These are phyloP conservation scores for Verticillium zaregamsianum DNA, from an alignment of 2,329 filamentous ascomycete genomes.

Conservation along the genomic window DNA sequence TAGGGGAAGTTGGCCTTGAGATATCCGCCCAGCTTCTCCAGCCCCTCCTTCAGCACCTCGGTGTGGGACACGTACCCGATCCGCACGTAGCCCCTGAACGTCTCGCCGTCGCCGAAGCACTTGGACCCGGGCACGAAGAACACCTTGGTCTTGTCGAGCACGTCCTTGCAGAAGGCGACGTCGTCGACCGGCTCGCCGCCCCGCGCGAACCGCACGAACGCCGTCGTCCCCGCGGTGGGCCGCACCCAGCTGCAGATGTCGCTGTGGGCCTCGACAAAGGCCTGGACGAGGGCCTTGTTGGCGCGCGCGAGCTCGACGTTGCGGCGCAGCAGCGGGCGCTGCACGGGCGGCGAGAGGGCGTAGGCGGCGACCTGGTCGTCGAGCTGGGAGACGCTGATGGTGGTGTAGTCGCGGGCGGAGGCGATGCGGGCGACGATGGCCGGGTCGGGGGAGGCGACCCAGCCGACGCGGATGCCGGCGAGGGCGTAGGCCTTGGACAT, in stretches of 20 bases:
- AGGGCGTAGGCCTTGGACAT: conserved; percentile 84
- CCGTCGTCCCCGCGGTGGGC: conserved; percentile 75
- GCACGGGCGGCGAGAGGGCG: conserved; percentile 54
- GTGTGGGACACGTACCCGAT: conserved; percentile 74
- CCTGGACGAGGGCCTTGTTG: conserved; percentile 63
- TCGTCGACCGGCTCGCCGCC: conserved; percentile 59
- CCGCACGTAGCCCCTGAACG: conserved; percentile 72
- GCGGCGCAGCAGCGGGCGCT: conserved; percentile 42
- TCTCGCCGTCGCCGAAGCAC: conserved; percentile 64
- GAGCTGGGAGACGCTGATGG: conserved; percentile 78
- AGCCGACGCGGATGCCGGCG: conserved; percentile 77
- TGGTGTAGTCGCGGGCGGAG: conserved; percentile 73
- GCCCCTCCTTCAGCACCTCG: conserved; percentile 60
- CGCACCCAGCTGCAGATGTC: conserved; percentile 66
- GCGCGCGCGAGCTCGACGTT: conserved; percentile 62
- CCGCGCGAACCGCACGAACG: conserved; percentile 64
- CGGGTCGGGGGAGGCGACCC: conserved; percentile 65
- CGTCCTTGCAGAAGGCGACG: conserved; percentile 63
- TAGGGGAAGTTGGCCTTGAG: conserved; percentile 15
- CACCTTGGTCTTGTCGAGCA: conserved; percentile 66
- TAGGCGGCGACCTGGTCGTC: conserved; percentile 76
- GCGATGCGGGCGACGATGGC: conserved; percentile 61
- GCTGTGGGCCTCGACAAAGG: conserved; percentile 61
- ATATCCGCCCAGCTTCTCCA: conserved; percentile 46
- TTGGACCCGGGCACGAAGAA: conserved; percentile 69